Evolutionary conservation across 2,329 filamentous ascomycete species (phyloP).

Genomic region (Fusarium penzigii): DNA sequence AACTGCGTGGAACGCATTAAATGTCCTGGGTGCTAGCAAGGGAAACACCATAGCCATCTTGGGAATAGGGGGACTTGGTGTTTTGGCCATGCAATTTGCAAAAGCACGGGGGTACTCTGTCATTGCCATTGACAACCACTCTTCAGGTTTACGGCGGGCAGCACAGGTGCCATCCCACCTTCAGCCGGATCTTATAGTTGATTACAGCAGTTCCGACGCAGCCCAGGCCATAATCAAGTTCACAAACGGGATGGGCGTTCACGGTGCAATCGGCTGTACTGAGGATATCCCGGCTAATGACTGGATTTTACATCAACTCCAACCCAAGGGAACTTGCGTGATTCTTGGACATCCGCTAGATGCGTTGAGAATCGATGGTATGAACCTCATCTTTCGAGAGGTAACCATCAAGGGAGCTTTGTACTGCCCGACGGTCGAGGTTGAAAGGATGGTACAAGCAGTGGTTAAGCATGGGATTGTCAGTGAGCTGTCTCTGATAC

Average conservation of each 20-base stretch:
- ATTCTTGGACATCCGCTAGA: constrained; percentile 2
- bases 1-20: constrained; percentile 8
- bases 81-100: constrained; percentile 23
- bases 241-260: constrained; percentile 1
- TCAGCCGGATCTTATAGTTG: constrained; percentile 2
- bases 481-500: too few species aligned
- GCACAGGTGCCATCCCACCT: background rate
- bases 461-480: too few species aligned
- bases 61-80: constrained; percentile 23
- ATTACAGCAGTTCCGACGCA: background rate
- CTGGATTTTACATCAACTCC: constrained; percentile 5
- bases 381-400: constrained; percentile 5
- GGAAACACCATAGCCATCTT: constrained; percentile 6
- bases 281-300: constrained; percentile 4
- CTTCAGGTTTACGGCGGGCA: background rate
- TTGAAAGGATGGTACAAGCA: too few species aligned
- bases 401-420: too few species aligned
- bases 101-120: constrained; percentile 25
- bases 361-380: constrained; percentile 3
- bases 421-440: too few species aligned
- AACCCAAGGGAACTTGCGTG: background rate
- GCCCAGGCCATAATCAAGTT: background rate
- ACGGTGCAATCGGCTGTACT: constrained; percentile 3
- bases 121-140: constrained; percentile 22
- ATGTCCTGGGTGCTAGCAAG: background rate